Conservation (phyloP, 2,329 filamentous ascomycete genomes). For the Aspergillus ibericus region DNA sequence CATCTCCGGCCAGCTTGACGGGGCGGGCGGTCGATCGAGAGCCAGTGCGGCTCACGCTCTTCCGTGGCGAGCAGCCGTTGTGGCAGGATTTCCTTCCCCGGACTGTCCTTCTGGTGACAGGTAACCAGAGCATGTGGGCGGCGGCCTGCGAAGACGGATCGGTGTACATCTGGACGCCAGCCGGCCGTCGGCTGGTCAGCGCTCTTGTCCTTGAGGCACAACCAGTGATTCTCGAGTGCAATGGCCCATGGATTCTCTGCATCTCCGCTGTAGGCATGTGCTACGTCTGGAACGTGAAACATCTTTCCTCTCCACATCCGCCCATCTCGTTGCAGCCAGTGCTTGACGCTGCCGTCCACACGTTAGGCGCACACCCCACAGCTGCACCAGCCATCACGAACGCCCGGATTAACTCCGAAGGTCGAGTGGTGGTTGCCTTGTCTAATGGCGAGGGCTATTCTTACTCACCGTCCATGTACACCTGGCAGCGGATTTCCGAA, state of each 20-base stretch:
- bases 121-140: conserved; percentile 87
- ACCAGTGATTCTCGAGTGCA: conserved; percentile 88
- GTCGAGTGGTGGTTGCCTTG: conserved; percentile 82
- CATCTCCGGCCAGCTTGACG: conserved; percentile 60
- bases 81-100: conserved; percentile 95
- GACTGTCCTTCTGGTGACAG: conserved; percentile 84
- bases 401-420: conserved; percentile 84
- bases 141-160: conserved; percentile 91
- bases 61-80: conserved; percentile 73
- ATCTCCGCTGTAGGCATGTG: conserved; percentile 86
- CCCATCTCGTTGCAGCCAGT: conserved; percentile 86
- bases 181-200: conserved; percentile 80
- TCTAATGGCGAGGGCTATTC: conserved; percentile 93
- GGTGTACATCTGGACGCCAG: conserved; percentile 87
- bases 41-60: conserved; percentile 78
- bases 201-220: conserved; percentile 86
- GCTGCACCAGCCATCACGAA: conserved; percentile 83
- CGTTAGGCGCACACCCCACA: conserved; percentile 75
- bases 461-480: conserved; percentile 81
- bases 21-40: conserved; percentile 67
- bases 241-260: conserved; percentile 84
- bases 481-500: conserved; percentile 95
- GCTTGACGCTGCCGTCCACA: conserved; percentile 79
- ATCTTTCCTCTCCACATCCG: conserved; percentile 79
- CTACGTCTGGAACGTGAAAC: conserved; percentile 90